Base-by-base conservation (phyloP, 2,329 filamentous ascomycete species). In the Rugonectria rugulosa region DNA sequence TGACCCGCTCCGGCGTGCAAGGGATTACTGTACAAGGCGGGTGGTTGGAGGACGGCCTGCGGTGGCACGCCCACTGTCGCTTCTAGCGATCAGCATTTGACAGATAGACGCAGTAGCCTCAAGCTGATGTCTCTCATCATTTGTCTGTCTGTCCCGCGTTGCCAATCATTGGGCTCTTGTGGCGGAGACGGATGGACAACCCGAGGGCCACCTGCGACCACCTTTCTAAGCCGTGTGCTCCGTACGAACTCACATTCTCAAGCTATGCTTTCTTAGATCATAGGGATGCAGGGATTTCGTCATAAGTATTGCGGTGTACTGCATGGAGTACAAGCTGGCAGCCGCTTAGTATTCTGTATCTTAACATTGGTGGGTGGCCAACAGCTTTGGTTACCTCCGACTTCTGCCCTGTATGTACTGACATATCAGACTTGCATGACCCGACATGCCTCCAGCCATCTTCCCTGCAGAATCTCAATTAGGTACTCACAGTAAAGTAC, bases 71-170 rank as follows among this genome's bases (percentile, higher is more conserved):
- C 37, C 42, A 43, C 43, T 53, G 53, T 54, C 57, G 36, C 44
- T 54, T 53, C 56, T 54, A 20, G 32, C 36, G 63, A 65, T 64
- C 62, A 63, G 43, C 57, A 49, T 51, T 36, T 23, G 21, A 10
- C 32, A 37, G 34, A n/a, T n/a, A n/a, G n/a, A n/a, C n/a, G n/a
- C 36, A 26, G 41, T 56, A 52, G 46, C 59, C 61, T 37, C 41
- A 38, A 19, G 31, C 26, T 31, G 24, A 32, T 48, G 48, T 45
- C 43, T 46, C 32, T 42, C 44, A 36, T 41, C 41, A 17, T 26
- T 50, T 49, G 27, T 40, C 41, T 37, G 11, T 6, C 23, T 46
- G 29, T 14, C 31, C 14, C n/a, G 46, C 38, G 19, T 17, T 19
- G 27, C 58, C 58, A 58, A 60, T 60, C 23, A 36, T 14, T 5